Base-by-base conservation (phyloP, 176 grass and related monocot genomes). In the Triticum timopheevii region DNA sequence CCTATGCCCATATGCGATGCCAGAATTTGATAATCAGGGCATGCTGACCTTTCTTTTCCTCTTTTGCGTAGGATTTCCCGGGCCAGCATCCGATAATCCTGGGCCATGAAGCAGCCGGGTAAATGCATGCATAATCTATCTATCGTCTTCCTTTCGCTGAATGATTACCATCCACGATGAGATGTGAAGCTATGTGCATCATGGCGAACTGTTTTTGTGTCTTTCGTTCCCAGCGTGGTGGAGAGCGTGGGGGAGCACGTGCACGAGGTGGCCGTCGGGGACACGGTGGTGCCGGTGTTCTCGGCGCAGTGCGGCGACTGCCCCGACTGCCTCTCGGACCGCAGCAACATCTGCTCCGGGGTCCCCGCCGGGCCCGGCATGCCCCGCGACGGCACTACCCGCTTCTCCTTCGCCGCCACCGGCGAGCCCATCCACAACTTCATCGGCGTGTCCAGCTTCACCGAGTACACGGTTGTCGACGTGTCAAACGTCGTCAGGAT, bases 101-200 rank as follows among this genome's bases (percentile, higher is more conserved):
- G 5, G 90, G 95, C 8, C 95, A 97, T 52, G 95, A 97, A 85
- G 92, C 95, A 16, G 76, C 94, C 82, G 92, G 95, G 95, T 94
- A 93, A 78, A 50, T 24, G 9, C 10, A 50, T 24, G 9, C 10
- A 30, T 25, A 9, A 31, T 42, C 8, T 4, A 4, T 39, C 58
- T 25, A 10, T 7, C 33, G 27, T 56, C 28, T 76, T 73, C 10
- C 36, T 1, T 11, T 42, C 69, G 9, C 35, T 24, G 35, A 40
- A 22, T 13, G 69, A 75, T 24, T 3, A 8, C 42, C 23, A 76
- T 1, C 24, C 1, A 69, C 33, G 67, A 69, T 69, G 33, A 69
- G 36, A 42, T 36, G 2, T 7, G 5, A 17, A 50, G 13, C 16
- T 50, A 50, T 50, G 1, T 50, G 47, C 1, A 50, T 17, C 4